A percentile compares a stretch with the other conserved stretches of the same genome.
These are phyloP conservation scores for Wickerhamiella bombiphila DNA, from an alignment of 805 yeast species.

Conservation along the genomic window DNA sequence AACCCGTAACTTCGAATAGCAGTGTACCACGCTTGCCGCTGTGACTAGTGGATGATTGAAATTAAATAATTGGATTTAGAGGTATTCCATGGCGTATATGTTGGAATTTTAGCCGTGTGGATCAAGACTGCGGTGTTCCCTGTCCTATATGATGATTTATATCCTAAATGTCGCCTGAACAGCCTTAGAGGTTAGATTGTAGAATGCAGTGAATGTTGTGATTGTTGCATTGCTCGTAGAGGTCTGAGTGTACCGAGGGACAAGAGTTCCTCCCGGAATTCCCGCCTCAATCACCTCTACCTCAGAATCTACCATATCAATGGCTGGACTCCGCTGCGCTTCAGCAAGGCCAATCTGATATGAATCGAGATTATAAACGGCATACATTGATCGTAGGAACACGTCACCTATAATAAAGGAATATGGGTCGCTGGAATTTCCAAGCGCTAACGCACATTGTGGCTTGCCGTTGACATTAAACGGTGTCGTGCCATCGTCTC, in stretches of 20 bases:
- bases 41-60: too few relatives aligned
- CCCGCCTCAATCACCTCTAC: constrained; percentile 7
- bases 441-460: constrained; percentile 15
- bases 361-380: constrained; percentile 54
- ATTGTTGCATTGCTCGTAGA: constrained; percentile 4
- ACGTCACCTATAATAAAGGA: constrained; percentile 46
- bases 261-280: constrained; percentile 12
- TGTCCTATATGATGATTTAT: too few relatives aligned
- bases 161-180: too few relatives aligned
- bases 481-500: constrained; percentile 8
- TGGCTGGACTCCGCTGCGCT: constrained; percentile 18
- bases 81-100: too few relatives aligned
- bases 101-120: too few relatives aligned
- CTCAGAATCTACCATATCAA: constrained; percentile 16
- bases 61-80: too few relatives aligned
- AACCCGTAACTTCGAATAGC: too few relatives aligned
- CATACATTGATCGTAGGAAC: constrained; percentile 50
- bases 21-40: too few relatives aligned
- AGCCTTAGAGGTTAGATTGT: too few relatives aligned
- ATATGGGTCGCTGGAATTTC: constrained; percentile 20
- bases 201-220: background rate
- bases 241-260: constrained; percentile 10
- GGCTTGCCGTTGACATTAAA: constrained; percentile 26
- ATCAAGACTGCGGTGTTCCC: too few relatives aligned
- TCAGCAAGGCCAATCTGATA: constrained; percentile 44